Evolutionary conservation across 2,329 filamentous ascomycete species (phyloP).

Genomic region (Lasiodiplodia hormozganensis): DNA sequence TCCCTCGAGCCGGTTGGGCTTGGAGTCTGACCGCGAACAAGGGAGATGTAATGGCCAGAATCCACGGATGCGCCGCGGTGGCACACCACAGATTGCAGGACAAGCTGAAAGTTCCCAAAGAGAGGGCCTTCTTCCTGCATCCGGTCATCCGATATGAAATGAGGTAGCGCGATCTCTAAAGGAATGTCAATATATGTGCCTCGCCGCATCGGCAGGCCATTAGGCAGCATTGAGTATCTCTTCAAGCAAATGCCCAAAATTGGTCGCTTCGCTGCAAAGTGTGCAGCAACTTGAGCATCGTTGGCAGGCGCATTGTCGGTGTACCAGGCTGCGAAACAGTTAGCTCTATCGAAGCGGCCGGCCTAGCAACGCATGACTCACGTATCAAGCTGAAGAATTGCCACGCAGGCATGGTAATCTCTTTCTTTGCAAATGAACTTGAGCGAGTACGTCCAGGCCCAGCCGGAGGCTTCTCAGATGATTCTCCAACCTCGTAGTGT

Average conservation of each 20-base stretch:
- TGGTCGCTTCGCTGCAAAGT: conserved; percentile 82
- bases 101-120: conserved; percentile 90
- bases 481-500: conserved; percentile 43
- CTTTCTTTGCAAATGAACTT: conserved; percentile 65
- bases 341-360: conserved; percentile 9
- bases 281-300: conserved; percentile 84
- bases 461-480: conserved; percentile 54
- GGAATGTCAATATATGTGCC: conserved; percentile 92
- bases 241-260: conserved; percentile 94
- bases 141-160: conserved; percentile 85
- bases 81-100: conserved; percentile 89
- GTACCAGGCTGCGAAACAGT: conserved; percentile 74
- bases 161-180: conserved; percentile 79
- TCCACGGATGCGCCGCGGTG: conserved; percentile 86
- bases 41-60: conserved; percentile 89
- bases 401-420: conserved; percentile 95
- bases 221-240: conserved; percentile 77
- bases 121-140: conserved; percentile 71
- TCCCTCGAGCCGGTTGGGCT: conserved; percentile 63
- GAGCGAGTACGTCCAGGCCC: conserved; percentile 45
- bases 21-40: conserved; percentile 73
- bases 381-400: conserved; percentile 95
- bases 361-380: conserved; percentile 54
- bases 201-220: conserved; percentile 73
- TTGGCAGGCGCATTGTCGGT: conserved; percentile 69